phyloP scores from a whole-genome alignment of 1,139 yeast species.

The Candida sojae region DNA sequence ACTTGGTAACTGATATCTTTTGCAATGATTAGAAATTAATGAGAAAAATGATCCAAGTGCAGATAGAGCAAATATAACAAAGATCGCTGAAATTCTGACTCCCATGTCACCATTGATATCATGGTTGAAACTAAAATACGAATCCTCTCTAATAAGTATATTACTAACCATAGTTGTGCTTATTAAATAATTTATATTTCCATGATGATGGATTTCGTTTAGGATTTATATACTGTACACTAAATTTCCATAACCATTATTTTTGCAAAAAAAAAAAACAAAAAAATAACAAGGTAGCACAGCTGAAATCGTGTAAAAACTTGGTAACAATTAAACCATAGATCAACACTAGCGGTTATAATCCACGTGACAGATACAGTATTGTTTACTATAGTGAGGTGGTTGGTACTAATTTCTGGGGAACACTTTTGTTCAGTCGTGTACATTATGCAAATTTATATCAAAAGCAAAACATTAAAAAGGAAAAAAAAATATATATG shows the following conservation, averaged over 20 bases:
- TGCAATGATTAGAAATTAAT: conserved; percentile 22
- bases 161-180: not conserved
- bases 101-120: conserved; percentile 23
- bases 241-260: not conserved
- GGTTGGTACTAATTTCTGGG: too few relatives aligned
- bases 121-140: conserved; percentile 18
- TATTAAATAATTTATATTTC: too few relatives aligned
- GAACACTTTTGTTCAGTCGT: too few relatives aligned
- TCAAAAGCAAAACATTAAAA: too few relatives aligned
- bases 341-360: too few relatives aligned
- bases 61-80: conserved; percentile 32
- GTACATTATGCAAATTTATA: too few relatives aligned
- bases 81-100: conserved; percentile 31
- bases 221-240: too few relatives aligned
- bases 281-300: not conserved
- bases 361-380: too few relatives aligned
- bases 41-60: conserved; percentile 35
- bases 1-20: conserved; percentile 23
- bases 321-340: too few relatives aligned
- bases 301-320: too few relatives aligned
- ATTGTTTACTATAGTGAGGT: too few relatives aligned
- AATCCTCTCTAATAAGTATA: conserved; percentile 11
- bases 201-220: not conserved
- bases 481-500: not conserved
- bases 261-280: not conserved